Percentiles rank a stretch among this genome's conserved stretches.
phyloP scores from a whole-genome alignment of 1,139 yeast genomes.

The Torulaspora globosa region DNA sequence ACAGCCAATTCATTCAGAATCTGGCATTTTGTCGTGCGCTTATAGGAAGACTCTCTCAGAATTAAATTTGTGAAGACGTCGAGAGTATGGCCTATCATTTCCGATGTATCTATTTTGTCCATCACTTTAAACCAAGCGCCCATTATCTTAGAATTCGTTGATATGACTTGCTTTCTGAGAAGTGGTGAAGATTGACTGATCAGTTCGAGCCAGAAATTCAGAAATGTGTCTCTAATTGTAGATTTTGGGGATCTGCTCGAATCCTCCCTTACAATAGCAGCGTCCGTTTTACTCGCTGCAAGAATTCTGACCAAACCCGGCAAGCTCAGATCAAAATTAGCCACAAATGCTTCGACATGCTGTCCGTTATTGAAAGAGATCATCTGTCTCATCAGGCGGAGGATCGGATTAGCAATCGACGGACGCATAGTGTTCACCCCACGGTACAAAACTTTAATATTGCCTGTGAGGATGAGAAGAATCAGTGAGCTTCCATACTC shows the following conservation, averaged over 20 bases:
- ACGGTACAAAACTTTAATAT: conserved; percentile 64
- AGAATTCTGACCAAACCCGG: conserved; percentile 60
- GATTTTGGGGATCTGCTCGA: conserved; percentile 36
- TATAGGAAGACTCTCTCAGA: conserved; percentile 56
- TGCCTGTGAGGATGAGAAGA: conserved; percentile 50
- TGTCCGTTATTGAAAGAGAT: conserved; percentile 48
- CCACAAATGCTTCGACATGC: conserved; percentile 53
- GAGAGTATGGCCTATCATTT: conserved; percentile 43
- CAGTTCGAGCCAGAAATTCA: conserved; percentile 58
- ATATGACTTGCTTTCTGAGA: conserved; percentile 58
- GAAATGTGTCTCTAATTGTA: conserved; percentile 54
- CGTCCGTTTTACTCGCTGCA: conserved; percentile 49
- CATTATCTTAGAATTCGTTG: conserved; percentile 54
- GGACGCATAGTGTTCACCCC: conserved; percentile 59
- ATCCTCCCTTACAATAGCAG: conserved; percentile 38
- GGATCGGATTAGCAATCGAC: conserved; percentile 56
- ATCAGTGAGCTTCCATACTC: conserved; percentile 43
- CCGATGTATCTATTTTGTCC: conserved; percentile 50
- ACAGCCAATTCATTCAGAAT: conserved; percentile 76
- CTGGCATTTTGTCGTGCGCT: conserved; percentile 66
- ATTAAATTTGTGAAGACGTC: conserved; percentile 49
- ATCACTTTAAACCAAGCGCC: conserved; percentile 63
- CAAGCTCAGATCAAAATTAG: conserved; percentile 64
- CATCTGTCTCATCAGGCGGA: conserved; percentile 53
- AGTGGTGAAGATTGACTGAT: conserved; percentile 47